Evolutionary conservation across 2,329 filamentous ascomycete species (phyloP), one percentile per base, ranked within the genome.

Genomic region (Ilyonectria mors-panacis): DNA sequence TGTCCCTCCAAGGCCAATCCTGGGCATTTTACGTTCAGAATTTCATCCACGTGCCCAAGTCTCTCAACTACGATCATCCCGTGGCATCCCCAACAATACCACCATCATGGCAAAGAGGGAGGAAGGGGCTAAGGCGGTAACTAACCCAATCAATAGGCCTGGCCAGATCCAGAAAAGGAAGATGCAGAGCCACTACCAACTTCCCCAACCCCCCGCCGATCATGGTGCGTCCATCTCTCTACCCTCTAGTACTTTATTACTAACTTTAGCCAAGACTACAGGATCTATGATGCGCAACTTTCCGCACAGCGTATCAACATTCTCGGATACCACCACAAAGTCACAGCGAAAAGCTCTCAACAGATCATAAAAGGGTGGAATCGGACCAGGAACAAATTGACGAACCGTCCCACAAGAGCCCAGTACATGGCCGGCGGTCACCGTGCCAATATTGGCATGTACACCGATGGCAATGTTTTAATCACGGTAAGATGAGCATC

Each of bases 91-190:
- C n/a, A 12, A 3, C 26, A 35, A 10, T 7, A 47, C 23, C 28
- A 28, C 28, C 48, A 54, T 59, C 39, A 64, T 64, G 62, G 19
- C 48, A 15, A 59, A n/a, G 45, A 64, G 48, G 7, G 37, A 45
- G 5, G 37, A 10, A 1, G 47, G 33, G 23, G n/a, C 39, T 9
- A 54, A 54, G 39, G 48, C 47, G 5, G 45, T 30, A 19, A 26
- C 62, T 59, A 45, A 59, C 23, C n/a, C 21, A 23, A 21, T 5
- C 15, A 19, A 5, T 9, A 35, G 19, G 26, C 28, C 35, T 15
- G 13, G 8, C 7, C 13, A n/a, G 7, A 9, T 23, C 8, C 35
- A 47, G 23, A 23, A 33, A 4, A 2, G 8, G 10, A 42, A 45
- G 9, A 53, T 58, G 21, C 28, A 12, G 17, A 21, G 6, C 61